phyloP scores from a whole-genome alignment of 768 basidiomycete species.

The Leccinum subgranulosum region DNA sequence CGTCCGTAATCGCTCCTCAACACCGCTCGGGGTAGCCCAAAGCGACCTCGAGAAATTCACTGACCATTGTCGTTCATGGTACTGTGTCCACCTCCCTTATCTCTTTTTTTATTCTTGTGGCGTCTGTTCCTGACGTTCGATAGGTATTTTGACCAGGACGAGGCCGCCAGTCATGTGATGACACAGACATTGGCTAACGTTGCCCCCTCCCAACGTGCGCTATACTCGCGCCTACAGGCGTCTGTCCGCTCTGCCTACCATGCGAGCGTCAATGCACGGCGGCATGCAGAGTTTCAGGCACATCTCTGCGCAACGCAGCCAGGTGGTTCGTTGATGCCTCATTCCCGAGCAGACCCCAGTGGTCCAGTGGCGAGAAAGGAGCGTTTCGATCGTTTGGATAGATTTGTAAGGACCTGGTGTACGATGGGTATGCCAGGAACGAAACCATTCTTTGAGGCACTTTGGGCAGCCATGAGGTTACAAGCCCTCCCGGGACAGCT shows the following conservation, averaged over 20 bases:
- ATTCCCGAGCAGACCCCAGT: conserved; percentile 63
- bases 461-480: conserved; percentile 79
- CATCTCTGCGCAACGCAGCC: conserved; percentile 75
- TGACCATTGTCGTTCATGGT: conserved; percentile 78
- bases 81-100: conserved; percentile 14
- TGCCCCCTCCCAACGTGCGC: conserved; percentile 80
- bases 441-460: conserved; percentile 65
- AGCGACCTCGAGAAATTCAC: conserved; percentile 79
- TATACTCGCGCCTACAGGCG: conserved; percentile 83
- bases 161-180: conserved; percentile 74
- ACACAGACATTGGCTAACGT: conserved; percentile 78
- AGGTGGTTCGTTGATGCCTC: conserved; percentile 75
- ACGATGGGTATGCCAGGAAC: conserved; percentile 86
- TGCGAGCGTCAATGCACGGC: conserved; percentile 69
- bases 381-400: conserved; percentile 68
- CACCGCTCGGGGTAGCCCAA: conserved; percentile 61
- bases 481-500: conserved; percentile 77
- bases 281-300: conserved; percentile 83
- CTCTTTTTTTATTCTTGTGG: neutral
- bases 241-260: conserved; percentile 85
- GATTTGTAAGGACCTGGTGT: conserved; percentile 81
- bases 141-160: conserved; percentile 86
- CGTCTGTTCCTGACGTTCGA: conserved; percentile 10
- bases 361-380: conserved; percentile 70
- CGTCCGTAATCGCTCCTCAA: conserved; percentile 60